A percentile compares a stretch with the other conserved stretches of the same genome.
These are phyloP conservation scores for Neurospora intermedia DNA, from an alignment of 495 filamentous ascomycete genomes.

Conservation along the genomic window DNA sequence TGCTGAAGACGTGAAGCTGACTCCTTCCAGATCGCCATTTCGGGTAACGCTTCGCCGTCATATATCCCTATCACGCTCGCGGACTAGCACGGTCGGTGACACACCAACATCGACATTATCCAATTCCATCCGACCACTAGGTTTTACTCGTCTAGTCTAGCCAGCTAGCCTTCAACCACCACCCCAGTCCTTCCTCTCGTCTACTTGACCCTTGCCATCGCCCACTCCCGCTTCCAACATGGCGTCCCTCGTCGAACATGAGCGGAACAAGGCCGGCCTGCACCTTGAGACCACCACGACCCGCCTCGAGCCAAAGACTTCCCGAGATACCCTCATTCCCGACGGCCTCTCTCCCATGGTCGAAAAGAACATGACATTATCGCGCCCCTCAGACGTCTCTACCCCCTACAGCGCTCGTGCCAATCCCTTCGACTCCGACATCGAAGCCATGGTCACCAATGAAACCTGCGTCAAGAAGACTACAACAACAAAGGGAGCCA, in stretches of 20 bases:
- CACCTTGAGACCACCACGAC: conserved; percentile 20
- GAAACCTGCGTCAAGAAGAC: conserved; percentile 21
- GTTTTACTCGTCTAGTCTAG: not conserved
- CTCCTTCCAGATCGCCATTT: conserved; percentile 4
- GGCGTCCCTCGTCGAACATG: conserved; percentile 13
- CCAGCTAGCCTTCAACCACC: not conserved
- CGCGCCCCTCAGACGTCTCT: conserved; percentile 25
- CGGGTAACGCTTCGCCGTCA: not conserved
- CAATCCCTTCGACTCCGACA: conserved; percentile 39
- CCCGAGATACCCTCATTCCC: conserved; percentile 19
- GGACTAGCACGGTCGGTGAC: not conserved
- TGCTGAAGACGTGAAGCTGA: conserved; percentile 6
- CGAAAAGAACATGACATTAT: conserved; percentile 17
- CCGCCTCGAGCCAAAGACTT: conserved; percentile 12
- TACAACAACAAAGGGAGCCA: conserved; percentile 19
- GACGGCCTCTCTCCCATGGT: conserved; percentile 14
- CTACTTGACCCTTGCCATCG: not conserved
- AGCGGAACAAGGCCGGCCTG: conserved; percentile 23
- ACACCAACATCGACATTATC: not conserved
- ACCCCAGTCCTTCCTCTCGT: not conserved
- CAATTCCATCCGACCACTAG: not conserved
- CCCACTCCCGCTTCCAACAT: conserved; percentile 7
- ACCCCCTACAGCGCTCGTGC: conserved; percentile 23
- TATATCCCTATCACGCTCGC: not conserved
- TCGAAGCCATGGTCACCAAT: conserved; percentile 34